A percentile compares a stretch with the other conserved stretches of the same genome.
Evolutionary conservation across 306 rosid genomes (phyloP).

Genomic region (Cucurbita moschata): DNA sequence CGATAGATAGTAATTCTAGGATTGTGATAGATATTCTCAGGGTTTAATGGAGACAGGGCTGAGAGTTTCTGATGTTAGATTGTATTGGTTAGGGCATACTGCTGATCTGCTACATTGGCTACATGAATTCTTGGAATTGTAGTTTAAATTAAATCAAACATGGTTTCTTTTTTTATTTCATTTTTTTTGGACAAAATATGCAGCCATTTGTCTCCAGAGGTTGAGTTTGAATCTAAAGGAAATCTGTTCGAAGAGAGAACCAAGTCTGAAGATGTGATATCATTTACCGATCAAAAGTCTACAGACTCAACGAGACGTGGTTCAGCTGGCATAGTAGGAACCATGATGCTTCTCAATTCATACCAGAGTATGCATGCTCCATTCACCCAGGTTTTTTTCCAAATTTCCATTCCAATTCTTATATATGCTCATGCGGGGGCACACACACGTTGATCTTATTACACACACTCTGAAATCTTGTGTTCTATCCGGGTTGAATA

Average conservation of each 20-base stretch:
- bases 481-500: neutral
- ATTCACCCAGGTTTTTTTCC: slow-evolving; percentile 64
- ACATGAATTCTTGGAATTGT: neutral
- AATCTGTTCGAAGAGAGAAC: slow-evolving; percentile 14
- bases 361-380: slow-evolving; percentile 79
- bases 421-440: neutral
- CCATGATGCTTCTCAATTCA: slow-evolving; percentile 74
- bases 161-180: neutral
- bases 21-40: neutral
- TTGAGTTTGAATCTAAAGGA: slow-evolving; percentile 20
- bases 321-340: slow-evolving; percentile 59
- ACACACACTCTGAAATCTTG: neutral
- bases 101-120: neutral
- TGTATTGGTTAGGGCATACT: neutral
- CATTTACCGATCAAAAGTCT: slow-evolving; percentile 28
- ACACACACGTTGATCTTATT: neutral
- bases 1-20: neutral
- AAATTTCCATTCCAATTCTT: neutral
- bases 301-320: slow-evolving; percentile 51
- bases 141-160: neutral
- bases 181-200: neutral
- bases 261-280: slow-evolving; percentile 27
- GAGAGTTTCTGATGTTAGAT: neutral
- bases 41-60: neutral
- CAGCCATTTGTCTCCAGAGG: slow-evolving; percentile 35